Conservation (phyloP, 192 early-diverging fungal genomes). For the Coemansia sp. region DNA sequence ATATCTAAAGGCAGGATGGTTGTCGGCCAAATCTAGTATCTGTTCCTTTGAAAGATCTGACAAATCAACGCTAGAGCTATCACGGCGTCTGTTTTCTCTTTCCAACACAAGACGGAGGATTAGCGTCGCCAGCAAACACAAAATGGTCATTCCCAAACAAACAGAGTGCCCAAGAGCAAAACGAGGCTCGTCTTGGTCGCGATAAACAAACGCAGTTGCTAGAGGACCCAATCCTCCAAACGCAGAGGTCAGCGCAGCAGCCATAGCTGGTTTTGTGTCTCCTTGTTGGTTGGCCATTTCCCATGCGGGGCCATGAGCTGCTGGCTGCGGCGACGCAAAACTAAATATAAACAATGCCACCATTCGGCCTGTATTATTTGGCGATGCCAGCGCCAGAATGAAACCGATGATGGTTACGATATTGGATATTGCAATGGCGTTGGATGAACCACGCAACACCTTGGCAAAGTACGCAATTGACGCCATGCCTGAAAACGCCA, state of each 20-base stretch:
- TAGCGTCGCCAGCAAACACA: slow-evolving; percentile 19
- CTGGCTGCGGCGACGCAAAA: slow-evolving; percentile 51
- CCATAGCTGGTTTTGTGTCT: slow-evolving; percentile 49
- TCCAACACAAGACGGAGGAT: slow-evolving; percentile 15
- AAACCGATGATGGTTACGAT: slow-evolving; percentile 26
- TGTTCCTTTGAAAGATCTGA: slow-evolving; percentile 17
- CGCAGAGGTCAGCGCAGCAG: slow-evolving; percentile 34
- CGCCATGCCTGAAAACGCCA: slow-evolving; percentile 43
- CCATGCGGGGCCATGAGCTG: slow-evolving; percentile 49
- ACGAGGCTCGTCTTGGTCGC: slow-evolving; percentile 33
- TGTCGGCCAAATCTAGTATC: slow-evolving; percentile 40
- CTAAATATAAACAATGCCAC: slow-evolving; percentile 43
- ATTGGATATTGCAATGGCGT: slow-evolving; percentile 33
- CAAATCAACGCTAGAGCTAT: slow-evolving; percentile 18
- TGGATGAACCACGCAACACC: slow-evolving; percentile 17
- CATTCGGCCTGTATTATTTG: slow-evolving; percentile 13
- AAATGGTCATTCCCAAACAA: slow-evolving; percentile 33
- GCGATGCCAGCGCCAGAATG: slow-evolving; percentile 25
- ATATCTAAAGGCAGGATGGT: slow-evolving; percentile 51
- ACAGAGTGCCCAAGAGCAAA: slow-evolving; percentile 45
- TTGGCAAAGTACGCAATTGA: slow-evolving; percentile 34
- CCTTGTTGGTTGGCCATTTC: slow-evolving; percentile 48
- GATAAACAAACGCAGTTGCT: slow-evolving; percentile 50
- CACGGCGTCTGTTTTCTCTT: slow-evolving; percentile 33
- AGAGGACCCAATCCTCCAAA: slow-evolving; percentile 46